These are phyloP conservation scores for Blastobotrys apis DNA, from an alignment of 1,139 yeast species.

Conservation along the genomic window DNA sequence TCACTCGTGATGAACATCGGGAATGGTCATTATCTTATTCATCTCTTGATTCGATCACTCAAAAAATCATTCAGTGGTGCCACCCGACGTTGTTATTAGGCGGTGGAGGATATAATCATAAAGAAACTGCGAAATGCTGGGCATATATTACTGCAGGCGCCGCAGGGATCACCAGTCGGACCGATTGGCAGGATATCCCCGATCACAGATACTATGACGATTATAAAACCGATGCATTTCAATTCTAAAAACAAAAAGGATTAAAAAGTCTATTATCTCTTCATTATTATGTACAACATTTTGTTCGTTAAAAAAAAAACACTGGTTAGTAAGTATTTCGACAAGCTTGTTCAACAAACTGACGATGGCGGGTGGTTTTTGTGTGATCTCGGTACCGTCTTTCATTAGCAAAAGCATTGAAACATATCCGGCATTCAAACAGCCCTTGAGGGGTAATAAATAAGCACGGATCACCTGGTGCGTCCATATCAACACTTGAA, in stretches of 20 bases:
- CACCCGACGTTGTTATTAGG: slow-evolving; percentile 52
- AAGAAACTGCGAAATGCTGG: slow-evolving; percentile 64
- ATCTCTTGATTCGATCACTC: slow-evolving; percentile 45
- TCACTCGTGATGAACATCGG: slow-evolving; percentile 51
- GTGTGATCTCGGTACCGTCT: slow-evolving; percentile 15
- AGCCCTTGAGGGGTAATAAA: slow-evolving; percentile 14
- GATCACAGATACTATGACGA: slow-evolving; percentile 47
- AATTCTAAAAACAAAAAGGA: slow-evolving; percentile 32
- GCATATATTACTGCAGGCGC: slow-evolving; percentile 49
- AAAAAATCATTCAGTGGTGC: slow-evolving; percentile 34
- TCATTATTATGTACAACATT: neutral
- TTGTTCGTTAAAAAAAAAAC: neutral
- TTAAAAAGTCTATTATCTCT: too few species aligned
- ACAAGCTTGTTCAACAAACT: slow-evolving; percentile 7
- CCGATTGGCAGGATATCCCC: slow-evolving; percentile 44
- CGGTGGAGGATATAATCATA: slow-evolving; percentile 73
- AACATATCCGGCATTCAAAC: slow-evolving; percentile 16
- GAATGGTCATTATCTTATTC: slow-evolving; percentile 67
- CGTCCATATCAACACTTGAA: slow-evolving; percentile 11
- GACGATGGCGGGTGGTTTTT: slow-evolving; percentile 13
- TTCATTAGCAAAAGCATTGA: slow-evolving; percentile 16
- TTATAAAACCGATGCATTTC: slow-evolving; percentile 46
- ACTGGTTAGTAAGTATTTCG: too few species aligned
- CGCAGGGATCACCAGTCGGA: slow-evolving; percentile 19
- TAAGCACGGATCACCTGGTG: slow-evolving; percentile 16